Evolutionary conservation across 441 rosid genomes (phyloP), one percentile per base, ranked within the genome.

Genomic region (Iberis amara): DNA sequence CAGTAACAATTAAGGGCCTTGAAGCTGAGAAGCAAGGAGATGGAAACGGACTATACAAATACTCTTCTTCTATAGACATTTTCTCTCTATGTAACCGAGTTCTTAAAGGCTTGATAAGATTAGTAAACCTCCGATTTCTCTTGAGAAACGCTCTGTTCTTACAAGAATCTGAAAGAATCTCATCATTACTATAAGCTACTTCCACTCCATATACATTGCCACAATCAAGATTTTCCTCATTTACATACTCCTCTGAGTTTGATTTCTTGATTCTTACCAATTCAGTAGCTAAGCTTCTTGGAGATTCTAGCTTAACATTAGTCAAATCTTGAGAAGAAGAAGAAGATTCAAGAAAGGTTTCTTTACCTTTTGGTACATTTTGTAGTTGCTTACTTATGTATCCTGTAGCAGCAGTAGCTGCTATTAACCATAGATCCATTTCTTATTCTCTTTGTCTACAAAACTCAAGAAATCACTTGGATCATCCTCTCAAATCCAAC

Each of bases 341-440:
- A 47, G 61, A 59, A 41, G 71, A 47, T 14, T 52, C 65, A 5
- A 59, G 37, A 62, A 52, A 40, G 38, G 49, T 63, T 63, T 55
- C 54, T 52, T 52, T 62, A 41, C 57, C 68, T 61, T 60, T 75
- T 0, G 75, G 67, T 50, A 69, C 41, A 61, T 72, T 81, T 64
- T 76, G 72, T 68, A 76, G 68, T 15, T 73, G 70, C 70, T 72
- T 86, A 37, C 78, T 73, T 62, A 84, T 52, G 56, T 74, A 86
- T 24, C 91, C 89, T 1, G 85, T 79, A 9, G 87, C 91, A 43
- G 94, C 91, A 0, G 87, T 83, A 0, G 80, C 95, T 44, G 72
- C 87, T 39, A 82, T 67, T 65, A 80, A 68, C 94, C 87, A 86
- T 10, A 70, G 46, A 67, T 84, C 94, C 97, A 89, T 66, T 35